phyloP scores from a whole-genome alignment of 2,329 filamentous ascomycete species.

The Alternaria sp. region DNA sequence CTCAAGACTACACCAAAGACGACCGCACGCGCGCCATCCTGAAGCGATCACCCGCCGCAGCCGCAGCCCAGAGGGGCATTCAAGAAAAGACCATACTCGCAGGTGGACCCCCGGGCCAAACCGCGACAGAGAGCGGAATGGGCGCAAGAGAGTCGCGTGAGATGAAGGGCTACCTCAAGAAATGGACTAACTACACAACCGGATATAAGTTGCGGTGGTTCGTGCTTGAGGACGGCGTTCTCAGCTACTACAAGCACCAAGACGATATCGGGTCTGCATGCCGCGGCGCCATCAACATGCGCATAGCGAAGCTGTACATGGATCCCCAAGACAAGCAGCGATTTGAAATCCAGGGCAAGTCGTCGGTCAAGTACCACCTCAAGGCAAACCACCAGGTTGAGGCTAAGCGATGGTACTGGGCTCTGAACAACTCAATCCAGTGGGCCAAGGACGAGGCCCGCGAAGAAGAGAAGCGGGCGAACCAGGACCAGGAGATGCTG shows the following conservation, averaged over 20 bases:
- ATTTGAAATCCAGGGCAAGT: conserved; percentile 97
- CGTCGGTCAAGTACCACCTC: conserved; percentile 96
- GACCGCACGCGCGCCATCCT: conserved; percentile 86
- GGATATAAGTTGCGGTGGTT: conserved; percentile 98
- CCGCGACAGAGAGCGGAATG: conserved; percentile 63
- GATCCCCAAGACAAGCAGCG: conserved; percentile 96
- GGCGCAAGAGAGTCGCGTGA: conserved; percentile 88
- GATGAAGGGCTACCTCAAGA: conserved; percentile 99
- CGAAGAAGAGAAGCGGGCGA: conserved; percentile 80
- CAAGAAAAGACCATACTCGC: conserved; percentile 97
- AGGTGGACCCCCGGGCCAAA: conserved; percentile 65
- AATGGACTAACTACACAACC: conserved; percentile 98
- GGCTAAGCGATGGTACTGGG: conserved; percentile 99
- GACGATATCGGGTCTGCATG: conserved; percentile 96
- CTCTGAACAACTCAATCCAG: conserved; percentile 97
- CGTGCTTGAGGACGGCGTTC: conserved; percentile 92
- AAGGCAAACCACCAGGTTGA: conserved; percentile 99
- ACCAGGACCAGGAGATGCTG: conserved; percentile 75
- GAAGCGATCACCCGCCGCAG: conserved; percentile 92
- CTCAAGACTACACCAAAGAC: conserved; percentile 95
- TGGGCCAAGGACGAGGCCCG: conserved; percentile 97
- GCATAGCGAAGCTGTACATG: conserved; percentile 93
- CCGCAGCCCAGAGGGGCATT: conserved; percentile 91
- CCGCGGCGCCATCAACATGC: conserved; percentile 98
- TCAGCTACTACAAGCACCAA: conserved; percentile 99